phyloP scores from a whole-genome alignment of 352 stramenopile species.

The Thraustochytrium sp. region DNA sequence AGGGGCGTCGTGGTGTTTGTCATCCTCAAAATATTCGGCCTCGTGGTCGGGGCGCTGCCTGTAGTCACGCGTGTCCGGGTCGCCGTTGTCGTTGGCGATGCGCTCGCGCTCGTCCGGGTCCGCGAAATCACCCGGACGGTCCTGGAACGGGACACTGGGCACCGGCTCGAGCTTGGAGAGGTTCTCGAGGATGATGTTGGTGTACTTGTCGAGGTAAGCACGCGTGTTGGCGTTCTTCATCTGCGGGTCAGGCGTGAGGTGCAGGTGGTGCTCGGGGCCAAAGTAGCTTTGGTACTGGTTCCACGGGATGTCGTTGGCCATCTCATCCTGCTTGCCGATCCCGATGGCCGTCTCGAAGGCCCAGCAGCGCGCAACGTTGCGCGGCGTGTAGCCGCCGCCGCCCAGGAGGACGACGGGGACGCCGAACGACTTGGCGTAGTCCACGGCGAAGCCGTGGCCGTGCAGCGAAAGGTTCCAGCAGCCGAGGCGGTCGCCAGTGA shows the following conservation, averaged over 20 bases:
- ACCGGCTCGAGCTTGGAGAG: conserved; percentile 88
- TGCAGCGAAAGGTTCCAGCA: conserved; percentile 49
- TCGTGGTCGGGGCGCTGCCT: conserved; percentile 60
- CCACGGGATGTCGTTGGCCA: conserved; percentile 90
- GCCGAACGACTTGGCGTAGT: conserved; percentile 73
- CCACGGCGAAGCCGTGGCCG: conserved; percentile 69
- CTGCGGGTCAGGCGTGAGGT: conserved; percentile 58
- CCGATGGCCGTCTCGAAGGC: conserved; percentile 94
- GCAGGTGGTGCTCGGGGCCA: conserved; percentile 93
- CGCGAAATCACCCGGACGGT: conserved; percentile 53
- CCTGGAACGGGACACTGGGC: conserved; percentile 86
- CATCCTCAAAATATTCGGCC: conserved; percentile 71
- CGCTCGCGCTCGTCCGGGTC: conserved; percentile 56
- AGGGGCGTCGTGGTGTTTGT: conserved; percentile 29
- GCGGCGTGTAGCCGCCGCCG: conserved; percentile 73
- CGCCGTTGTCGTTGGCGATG: conserved; percentile 30
- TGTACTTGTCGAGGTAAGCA: conserved; percentile 58
- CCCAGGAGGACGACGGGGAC: conserved; percentile 71
- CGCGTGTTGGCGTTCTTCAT: conserved; percentile 60
- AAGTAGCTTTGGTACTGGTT: conserved; percentile 99
- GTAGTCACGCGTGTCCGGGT: conserved; percentile 49
- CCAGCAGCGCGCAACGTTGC: conserved; percentile 85
- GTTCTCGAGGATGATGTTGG: conserved; percentile 80
- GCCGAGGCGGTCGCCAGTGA: conserved; percentile 49
- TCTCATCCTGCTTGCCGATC: conserved; percentile 62